Conservation (phyloP, 2,329 filamentous ascomycete species). For the Leptodontidium sp. region DNA sequence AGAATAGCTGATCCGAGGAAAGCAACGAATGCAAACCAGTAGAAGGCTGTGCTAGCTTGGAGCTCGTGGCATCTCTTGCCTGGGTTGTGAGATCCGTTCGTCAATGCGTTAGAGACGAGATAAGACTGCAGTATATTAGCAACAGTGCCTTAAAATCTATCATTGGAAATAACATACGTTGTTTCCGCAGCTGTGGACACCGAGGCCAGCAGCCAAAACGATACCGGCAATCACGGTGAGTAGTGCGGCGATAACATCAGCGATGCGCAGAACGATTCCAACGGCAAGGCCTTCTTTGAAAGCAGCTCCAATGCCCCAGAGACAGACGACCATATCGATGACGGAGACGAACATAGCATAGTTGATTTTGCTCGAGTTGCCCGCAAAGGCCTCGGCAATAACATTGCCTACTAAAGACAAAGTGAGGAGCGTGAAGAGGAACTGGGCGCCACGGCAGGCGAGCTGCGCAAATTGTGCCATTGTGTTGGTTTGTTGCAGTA, state of each 20-base stretch:
- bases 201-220: slow-evolving; percentile 74
- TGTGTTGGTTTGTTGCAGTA: slow-evolving; percentile 4
- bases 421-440: slow-evolving; percentile 44
- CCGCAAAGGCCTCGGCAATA: slow-evolving; percentile 63
- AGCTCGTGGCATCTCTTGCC: slow-evolving; percentile 76
- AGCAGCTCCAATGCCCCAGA: slow-evolving; percentile 67
- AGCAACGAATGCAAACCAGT: slow-evolving; percentile 78
- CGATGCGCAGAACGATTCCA: slow-evolving; percentile 58
- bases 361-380: slow-evolving; percentile 65
- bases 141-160: background rate
- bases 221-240: slow-evolving; percentile 75
- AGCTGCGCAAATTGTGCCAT: slow-evolving; percentile 40
- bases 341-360: slow-evolving; percentile 73
- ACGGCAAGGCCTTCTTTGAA: slow-evolving; percentile 62
- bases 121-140: slow-evolving; percentile 46
- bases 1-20: slow-evolving; percentile 67
- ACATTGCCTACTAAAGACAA: slow-evolving; percentile 46
- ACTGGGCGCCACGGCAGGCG: slow-evolving; percentile 38
- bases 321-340: slow-evolving; percentile 69
- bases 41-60: slow-evolving; percentile 77
- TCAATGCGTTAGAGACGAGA: slow-evolving; percentile 62
- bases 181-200: slow-evolving; percentile 73
- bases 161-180: slow-evolving; percentile 51
- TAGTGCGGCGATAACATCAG: slow-evolving; percentile 67
- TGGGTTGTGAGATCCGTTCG: slow-evolving; percentile 62